Evolutionary conservation across 2,329 filamentous ascomycete species (phyloP), one percentile per base, ranked within the genome.

Genomic region (Colletotrichum abscissum): DNA sequence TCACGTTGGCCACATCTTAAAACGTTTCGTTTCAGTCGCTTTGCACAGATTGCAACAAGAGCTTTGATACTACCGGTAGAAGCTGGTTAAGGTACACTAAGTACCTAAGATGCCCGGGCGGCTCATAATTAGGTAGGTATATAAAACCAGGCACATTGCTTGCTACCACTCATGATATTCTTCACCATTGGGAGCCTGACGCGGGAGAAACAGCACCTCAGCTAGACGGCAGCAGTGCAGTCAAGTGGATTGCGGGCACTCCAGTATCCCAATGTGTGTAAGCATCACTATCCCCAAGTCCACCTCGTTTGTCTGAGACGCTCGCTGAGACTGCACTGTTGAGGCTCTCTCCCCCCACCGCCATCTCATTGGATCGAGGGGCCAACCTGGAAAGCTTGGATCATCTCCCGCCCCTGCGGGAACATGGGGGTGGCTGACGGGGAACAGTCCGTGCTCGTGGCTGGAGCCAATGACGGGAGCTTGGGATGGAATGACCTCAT

Each of bases 381-480:
- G 58, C 42, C 19, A n/a, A 49, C 42, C 42, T 49, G 49, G 12
- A 59, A 72, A 71, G 67, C 71, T 71, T 62, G 67, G 55, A 58
- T 67, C 67, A 62, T 22, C 33, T 42, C 67, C 71, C 22, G 58
- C 54, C 35, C 54, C 57, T 63, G 67, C 55, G 60, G 28, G 59
- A 52, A 28, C 58, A 72, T 74, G 68, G 69, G 59, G 69, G 72
- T 74, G 72, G 72, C 72, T 74, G 19, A 46, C 26, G 63, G 52
- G 16, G 35, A 8, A 26, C 8, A 30, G 49, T 46, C 54, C 52
- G 56, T 59, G 59, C 42, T 24, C 28, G 56, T 73, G 71, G 71
- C 71, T 73, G 9, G 16, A 9, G 19, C 67, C 67, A 73, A 62
- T 66, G 67, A 35, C 26, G 55, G 26, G n/a, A 60, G 55, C 59